Evolutionary conservation across 768 basidiomycete genomes (phyloP), one percentile per base, ranked within the genome.

Genomic region (Amanita molliuscula): DNA sequence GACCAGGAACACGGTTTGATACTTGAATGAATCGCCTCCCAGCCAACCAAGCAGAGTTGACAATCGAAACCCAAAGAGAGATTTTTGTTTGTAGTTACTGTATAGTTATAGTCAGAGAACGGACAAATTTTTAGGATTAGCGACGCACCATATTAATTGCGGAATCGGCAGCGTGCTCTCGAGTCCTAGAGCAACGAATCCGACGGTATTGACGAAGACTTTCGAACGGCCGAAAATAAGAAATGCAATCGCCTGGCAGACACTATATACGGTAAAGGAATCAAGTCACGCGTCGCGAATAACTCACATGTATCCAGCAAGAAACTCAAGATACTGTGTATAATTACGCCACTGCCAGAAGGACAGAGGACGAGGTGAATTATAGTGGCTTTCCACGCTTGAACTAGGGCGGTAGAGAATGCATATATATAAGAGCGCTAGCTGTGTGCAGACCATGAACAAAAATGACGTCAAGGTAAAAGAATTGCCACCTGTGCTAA

Each of bases 321-420:
- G 70, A 64, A 88, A 90, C 59, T 92, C 89, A 46, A 92, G 71
- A 61, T 92, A 83, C 58, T 87, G 85, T 1, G 75, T 66, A 61
- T 90, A 92, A 3, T 69, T 75, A 43, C 73, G 65, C 89, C 89
- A 92, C 58, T 92, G 87, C 89, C 89, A 92, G 65, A 91, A 90
- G 0, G 78, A 75, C 50, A 86, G 68, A 2, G 80, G 85, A 28
- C 89, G 76, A 18, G 73, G 64, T 4, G 86, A 88, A 6, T 68
- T 65, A 29, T 77, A 75, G 15, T 81, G 59, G 48, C 62, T 70
- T 64, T 85, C 87, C 16, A 81, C 72, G 54, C 76, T 82, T 28
- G 71, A 58, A 44, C 70, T 64, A 4, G 86, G 83, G 33, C 77
- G 77, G 61, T 84, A 90, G 42, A 69, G 65, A 49, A 89, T 84